Percentiles rank a stretch among this genome's conserved stretches.
These are phyloP conservation scores for Galium porrigens DNA, from an alignment of 305 asterid species.

Conservation along the genomic window DNA sequence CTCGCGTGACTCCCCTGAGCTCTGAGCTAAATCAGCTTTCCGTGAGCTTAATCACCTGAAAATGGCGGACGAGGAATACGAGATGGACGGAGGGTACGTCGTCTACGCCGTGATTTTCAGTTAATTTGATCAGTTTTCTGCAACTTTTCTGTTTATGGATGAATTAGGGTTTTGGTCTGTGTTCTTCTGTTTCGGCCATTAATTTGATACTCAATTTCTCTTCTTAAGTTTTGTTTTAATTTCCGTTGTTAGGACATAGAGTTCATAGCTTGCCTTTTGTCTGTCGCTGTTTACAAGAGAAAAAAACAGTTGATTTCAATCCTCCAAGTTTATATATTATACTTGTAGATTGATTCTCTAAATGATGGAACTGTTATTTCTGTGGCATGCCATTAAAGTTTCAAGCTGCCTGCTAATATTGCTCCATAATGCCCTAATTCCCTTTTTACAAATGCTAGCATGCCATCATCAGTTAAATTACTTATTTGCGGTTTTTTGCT, in stretches of 20 bases:
- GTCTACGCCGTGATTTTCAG: not conserved
- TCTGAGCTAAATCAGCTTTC: not conserved
- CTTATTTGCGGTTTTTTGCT: not conserved
- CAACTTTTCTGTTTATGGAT: not conserved
- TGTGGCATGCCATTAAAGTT: not conserved
- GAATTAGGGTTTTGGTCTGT: constrained; percentile 1
- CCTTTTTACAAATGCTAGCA: not conserved
- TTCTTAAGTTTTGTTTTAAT: not conserved
- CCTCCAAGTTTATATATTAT: no score
- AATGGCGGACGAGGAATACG: constrained; percentile 72
- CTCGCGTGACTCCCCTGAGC: not conserved
- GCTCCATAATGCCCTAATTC: not conserved
- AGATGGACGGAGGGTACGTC: constrained; percentile 64
- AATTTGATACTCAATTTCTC: not conserved
- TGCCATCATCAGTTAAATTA: not conserved
- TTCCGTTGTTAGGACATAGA: not conserved
- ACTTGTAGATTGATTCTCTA: not conserved
- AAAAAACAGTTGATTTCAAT: not conserved
- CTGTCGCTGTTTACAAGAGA: not conserved
- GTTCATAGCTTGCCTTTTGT: not conserved
- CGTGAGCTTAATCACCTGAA: not conserved
- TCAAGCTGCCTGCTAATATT: not conserved
- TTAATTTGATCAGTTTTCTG: not conserved
- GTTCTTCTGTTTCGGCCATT: not conserved
- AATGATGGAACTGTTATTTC: no score